Percentiles rank a stretch among this genome's conserved stretches.
These are phyloP conservation scores for Trametes sp. DNA, from an alignment of 1,284 basidiomycete genomes.

Conservation along the genomic window DNA sequence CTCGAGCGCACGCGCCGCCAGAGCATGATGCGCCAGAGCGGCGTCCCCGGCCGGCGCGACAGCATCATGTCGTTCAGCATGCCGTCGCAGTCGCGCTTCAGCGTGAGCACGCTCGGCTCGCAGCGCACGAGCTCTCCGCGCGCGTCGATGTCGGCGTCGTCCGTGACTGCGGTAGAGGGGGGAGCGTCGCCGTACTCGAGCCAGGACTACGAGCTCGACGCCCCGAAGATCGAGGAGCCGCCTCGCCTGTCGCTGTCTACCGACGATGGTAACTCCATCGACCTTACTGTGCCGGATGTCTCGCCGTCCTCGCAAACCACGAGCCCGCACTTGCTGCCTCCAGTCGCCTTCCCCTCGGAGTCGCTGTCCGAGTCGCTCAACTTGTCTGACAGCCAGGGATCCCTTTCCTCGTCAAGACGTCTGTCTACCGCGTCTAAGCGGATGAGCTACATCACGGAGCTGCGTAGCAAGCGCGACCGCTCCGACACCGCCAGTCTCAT, in stretches of 20 bases:
- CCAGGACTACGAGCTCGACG: conserved; percentile 37
- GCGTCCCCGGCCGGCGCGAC: conserved; percentile 40
- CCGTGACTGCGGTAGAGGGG: conserved; percentile 35
- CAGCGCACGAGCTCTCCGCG: conserved; percentile 50
- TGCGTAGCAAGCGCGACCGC: conserved; percentile 81
- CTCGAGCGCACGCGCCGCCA: conserved; percentile 85
- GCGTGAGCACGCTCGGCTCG: conserved; percentile 74
- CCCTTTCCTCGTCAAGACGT: conserved; percentile 46
- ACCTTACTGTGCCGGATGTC: conserved; percentile 11
- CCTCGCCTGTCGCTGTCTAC: conserved; percentile 70
- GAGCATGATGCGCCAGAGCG: conserved; percentile 72
- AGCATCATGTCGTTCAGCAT: conserved; percentile 48
- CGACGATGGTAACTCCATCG: conserved; percentile 56
- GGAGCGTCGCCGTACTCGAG: conserved; percentile 29
- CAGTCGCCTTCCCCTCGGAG: conserved; percentile 81
- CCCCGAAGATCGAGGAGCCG: conserved; percentile 43
- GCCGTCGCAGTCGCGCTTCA: conserved; percentile 62
- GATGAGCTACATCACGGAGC: conserved; percentile 80
- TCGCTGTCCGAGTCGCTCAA: conserved; percentile 83
- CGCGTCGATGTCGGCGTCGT: conserved; percentile 56
- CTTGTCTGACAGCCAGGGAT: conserved; percentile 49
- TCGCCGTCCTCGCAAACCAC: conserved; percentile 37
- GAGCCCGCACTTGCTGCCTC: conserved; percentile 74
- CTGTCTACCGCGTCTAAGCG: conserved; percentile 69
- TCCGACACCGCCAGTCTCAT: conserved; percentile 92